A percentile compares a stretch with the other conserved stretches of the same genome.
Conservation (phyloP, 352 stramenopile genomes). For the Blastocystis sp. region DNA sequence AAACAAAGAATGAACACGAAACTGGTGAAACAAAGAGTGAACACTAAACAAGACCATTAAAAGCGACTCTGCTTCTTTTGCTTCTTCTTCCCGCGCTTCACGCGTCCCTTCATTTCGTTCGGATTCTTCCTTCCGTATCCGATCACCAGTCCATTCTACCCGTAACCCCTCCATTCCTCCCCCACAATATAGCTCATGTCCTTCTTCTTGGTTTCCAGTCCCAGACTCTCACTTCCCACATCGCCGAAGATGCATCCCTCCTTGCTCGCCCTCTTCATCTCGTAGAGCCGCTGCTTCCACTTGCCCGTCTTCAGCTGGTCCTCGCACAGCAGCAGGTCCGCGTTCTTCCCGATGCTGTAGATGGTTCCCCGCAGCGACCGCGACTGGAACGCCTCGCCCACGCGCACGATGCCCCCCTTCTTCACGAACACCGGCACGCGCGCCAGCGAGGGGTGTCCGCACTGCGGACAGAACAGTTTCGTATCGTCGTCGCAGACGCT, state of each 20-base stretch:
- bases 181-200: background rate
- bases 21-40: background rate
- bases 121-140: conserved; percentile 56
- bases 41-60: conserved; percentile 3
- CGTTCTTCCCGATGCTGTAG: conserved; percentile 51
- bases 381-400: background rate
- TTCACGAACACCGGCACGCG: conserved; percentile 6
- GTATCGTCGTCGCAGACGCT: conserved; percentile 52
- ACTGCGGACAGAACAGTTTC: conserved; percentile 55
- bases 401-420: background rate
- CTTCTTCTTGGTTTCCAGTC: background rate
- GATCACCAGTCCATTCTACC: conserved; percentile 32
- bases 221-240: conserved; percentile 39
- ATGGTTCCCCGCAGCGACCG: conserved; percentile 41
- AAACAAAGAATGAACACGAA: background rate
- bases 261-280: conserved; percentile 3
- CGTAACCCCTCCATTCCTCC: background rate
- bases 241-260: conserved; percentile 47
- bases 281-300: conserved; percentile 37
- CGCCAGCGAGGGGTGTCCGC: conserved; percentile 26
- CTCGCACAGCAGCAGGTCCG: conserved; percentile 41
- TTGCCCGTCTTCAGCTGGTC: conserved; percentile 52
- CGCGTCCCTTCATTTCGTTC: conserved; percentile 51
- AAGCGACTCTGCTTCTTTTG: conserved; percentile 45
- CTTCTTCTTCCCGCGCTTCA: conserved; percentile 52